A percentile compares a stretch with the other conserved stretches of the same genome.
Conservation (phyloP, 768 basidiomycete genomes). For the Macrolepiota dolichaula region DNA sequence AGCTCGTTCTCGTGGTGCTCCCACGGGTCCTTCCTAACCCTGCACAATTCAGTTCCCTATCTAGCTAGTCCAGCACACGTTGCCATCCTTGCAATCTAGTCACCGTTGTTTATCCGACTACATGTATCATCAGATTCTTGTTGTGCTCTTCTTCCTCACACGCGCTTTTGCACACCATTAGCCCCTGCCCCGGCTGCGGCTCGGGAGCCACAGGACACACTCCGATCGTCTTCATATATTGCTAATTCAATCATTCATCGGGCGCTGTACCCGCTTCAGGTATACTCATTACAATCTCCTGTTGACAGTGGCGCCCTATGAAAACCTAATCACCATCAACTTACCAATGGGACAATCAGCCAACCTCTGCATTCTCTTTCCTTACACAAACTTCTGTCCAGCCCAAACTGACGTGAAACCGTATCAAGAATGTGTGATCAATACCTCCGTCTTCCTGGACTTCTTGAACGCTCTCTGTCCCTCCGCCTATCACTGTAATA, state of each 20-base stretch:
- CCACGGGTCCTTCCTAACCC: conserved; percentile 5
- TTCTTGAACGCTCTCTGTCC: conserved; percentile 72
- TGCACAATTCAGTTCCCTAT: conserved; percentile 11
- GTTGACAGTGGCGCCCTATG: conserved; percentile 9
- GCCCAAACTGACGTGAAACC: conserved; percentile 9
- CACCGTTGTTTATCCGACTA: not conserved
- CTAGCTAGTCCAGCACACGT: conserved; percentile 6
- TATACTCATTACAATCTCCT: conserved; percentile 6
- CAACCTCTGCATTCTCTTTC: conserved; percentile 1
- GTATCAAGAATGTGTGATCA: conserved; percentile 26
- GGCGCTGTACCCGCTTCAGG: conserved; percentile 3
- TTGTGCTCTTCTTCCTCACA: not conserved
- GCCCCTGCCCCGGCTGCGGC: not conserved
- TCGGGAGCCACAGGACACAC: not conserved
- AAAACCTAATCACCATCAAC: conserved; percentile 11
- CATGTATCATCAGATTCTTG: not conserved
- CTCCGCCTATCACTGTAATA: conserved; percentile 60
- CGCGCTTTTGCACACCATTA: not conserved
- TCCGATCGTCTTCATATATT: not conserved
- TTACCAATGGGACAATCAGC: conserved; percentile 10
- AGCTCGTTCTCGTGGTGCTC: conserved; percentile 1
- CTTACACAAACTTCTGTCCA: conserved; percentile 9
- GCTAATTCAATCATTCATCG: not conserved
- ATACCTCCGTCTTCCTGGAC: conserved; percentile 63
- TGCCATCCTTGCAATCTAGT: conserved; percentile 1